Conservation (phyloP, 306 rosid genomes). For the Carpinus fangiana region DNA sequence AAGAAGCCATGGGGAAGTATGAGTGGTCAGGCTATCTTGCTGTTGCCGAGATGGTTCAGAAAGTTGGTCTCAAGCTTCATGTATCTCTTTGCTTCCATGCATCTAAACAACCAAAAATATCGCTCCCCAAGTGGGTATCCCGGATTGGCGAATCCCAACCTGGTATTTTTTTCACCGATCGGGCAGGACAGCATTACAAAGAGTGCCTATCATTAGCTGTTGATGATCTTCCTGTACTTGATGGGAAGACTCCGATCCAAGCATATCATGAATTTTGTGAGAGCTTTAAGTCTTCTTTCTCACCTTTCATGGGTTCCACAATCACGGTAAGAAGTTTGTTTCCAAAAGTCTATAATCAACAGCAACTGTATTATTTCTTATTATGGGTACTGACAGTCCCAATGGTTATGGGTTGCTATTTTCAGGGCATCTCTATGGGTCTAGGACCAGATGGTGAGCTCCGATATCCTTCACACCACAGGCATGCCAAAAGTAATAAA, state of each 20-base stretch:
- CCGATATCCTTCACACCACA: conserved; percentile 77
- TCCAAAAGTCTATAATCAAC: not conserved
- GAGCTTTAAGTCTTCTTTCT: conserved; percentile 78
- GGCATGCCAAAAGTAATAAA: conserved; percentile 18
- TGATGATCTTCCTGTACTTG: conserved; percentile 76
- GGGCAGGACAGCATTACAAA: conserved; percentile 55
- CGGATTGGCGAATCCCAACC: conserved; percentile 69
- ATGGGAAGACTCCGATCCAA: conserved; percentile 77
- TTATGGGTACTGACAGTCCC: conserved; percentile 20
- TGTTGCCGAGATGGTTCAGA: conserved; percentile 75
- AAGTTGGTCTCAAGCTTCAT: conserved; percentile 84
- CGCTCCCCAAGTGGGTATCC: conserved; percentile 86
- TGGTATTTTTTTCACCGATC: conserved; percentile 59
- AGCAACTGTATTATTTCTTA: conserved; percentile 13
- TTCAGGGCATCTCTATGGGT: conserved; percentile 87
- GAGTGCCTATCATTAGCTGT: conserved; percentile 78
- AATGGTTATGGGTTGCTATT: conserved; percentile 18
- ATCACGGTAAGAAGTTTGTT: conserved; percentile 52
- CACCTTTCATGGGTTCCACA: conserved; percentile 63
- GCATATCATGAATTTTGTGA: conserved; percentile 73
- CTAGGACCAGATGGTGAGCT: conserved; percentile 93
- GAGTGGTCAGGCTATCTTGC: conserved; percentile 84
- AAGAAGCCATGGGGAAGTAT: conserved; percentile 61
- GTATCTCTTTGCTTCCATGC: conserved; percentile 88
- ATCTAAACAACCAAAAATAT: conserved; percentile 46